These are phyloP conservation scores for Rhododendron griersonianum DNA, from an alignment of 148 eudicot species.

Conservation along the genomic window DNA sequence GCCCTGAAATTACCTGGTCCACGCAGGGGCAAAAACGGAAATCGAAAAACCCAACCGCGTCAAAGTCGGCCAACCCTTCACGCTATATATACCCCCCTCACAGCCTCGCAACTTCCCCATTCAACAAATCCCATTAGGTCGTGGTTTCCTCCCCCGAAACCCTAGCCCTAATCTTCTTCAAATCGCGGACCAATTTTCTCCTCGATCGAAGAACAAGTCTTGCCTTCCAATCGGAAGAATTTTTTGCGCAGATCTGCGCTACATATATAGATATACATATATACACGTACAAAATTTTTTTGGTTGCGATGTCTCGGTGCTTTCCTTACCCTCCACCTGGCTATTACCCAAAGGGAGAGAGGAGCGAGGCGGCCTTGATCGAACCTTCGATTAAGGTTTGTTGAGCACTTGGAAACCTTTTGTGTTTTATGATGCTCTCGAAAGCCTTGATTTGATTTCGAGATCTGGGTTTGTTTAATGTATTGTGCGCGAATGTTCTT, in stretches of 20 bases:
- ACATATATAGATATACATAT: neutral
- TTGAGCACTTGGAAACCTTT: constrained; percentile 34
- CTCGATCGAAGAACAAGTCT: too few relatives aligned
- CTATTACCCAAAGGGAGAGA: constrained; percentile 37
- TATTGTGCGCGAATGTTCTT: neutral
- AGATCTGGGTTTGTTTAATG: constrained; percentile 3
- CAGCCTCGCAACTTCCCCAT: neutral
- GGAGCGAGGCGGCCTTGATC: constrained; percentile 72
- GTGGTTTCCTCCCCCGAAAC: neutral
- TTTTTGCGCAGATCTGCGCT: neutral
- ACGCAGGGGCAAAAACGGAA: neutral
- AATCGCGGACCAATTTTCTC: too few relatives aligned
- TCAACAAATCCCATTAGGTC: neutral
- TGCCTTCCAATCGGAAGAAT: neutral
- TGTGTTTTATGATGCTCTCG: constrained; percentile 1
- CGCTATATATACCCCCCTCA: neutral
- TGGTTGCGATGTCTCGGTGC: constrained; percentile 78
- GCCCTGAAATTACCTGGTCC: neutral
- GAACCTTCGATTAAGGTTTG: constrained; percentile 90
- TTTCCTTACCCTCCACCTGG: constrained; percentile 71
- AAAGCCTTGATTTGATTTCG: neutral
- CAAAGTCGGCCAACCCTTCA: neutral
- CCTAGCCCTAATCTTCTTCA: neutral
- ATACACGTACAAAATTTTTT: neutral
- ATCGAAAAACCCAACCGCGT: neutral